A percentile compares a stretch with the other conserved stretches of the same genome.
Conservation (phyloP, 768 basidiomycete genomes). For the Kondoa malvinella region DNA sequence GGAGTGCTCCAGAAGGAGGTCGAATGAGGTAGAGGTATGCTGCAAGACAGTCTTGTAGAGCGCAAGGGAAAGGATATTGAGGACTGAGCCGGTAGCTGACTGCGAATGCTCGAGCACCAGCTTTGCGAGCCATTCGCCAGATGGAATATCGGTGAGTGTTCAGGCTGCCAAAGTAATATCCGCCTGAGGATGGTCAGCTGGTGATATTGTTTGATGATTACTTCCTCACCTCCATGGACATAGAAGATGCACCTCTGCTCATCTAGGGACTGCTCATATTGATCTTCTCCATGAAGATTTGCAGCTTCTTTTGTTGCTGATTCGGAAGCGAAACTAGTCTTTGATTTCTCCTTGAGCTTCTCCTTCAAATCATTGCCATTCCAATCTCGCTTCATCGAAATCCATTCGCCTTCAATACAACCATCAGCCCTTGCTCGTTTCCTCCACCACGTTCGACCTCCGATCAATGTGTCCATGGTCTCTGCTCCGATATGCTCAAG, state of each 20-base stretch:
- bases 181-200: constrained; percentile 39
- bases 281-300: constrained; percentile 32
- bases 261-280: constrained; percentile 17
- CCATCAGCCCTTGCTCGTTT: constrained; percentile 35
- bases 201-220: not conserved
- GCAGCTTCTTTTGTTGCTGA: not conserved
- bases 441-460: constrained; percentile 32
- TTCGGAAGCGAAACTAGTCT: not conserved
- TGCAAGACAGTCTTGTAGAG: constrained; percentile 66
- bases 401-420: constrained; percentile 36
- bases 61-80: constrained; percentile 79
- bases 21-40: constrained; percentile 77
- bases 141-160: constrained; percentile 41
- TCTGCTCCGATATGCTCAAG: constrained; percentile 62
- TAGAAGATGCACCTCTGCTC: constrained; percentile 28
- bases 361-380: constrained; percentile 22
- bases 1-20: constrained; percentile 52
- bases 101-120: constrained; percentile 50
- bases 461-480: constrained; percentile 43
- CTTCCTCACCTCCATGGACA: constrained; percentile 31
- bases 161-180: constrained; percentile 29
- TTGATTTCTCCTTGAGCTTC: constrained; percentile 19
- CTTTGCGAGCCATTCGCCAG: constrained; percentile 75
- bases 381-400: constrained; percentile 32
- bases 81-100: constrained; percentile 57